Evolutionary conservation across 2,329 filamentous ascomycete species (phyloP), one percentile per base, ranked within the genome.

Genomic region (Penicillium sp.): DNA sequence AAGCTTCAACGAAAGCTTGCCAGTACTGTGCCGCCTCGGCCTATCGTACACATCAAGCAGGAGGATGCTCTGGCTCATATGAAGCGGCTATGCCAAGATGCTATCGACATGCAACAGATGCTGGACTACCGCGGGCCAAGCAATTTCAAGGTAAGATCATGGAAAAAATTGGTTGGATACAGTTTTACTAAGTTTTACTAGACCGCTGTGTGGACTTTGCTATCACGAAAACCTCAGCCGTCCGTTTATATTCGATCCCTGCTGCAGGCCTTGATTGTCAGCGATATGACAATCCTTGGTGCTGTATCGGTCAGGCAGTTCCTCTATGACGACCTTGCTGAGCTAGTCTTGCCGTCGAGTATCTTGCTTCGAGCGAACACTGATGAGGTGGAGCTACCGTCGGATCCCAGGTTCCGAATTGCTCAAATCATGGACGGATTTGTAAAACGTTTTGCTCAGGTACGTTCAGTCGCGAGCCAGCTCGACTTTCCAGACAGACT

Each of bases 1-100:
- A 96, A 97, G 73, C 85, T 98, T 40, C 95, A 99, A 74, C 86
- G 93, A n/a, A 90, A 90, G 65, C 83, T 99, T 35, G 93, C 95
- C 0, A 97, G 93, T 68, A 97, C 93, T 0, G 93, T 97, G 70
- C 95, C 95, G 4, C 95, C 95, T 8, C 86, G 94, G 9, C 93
- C 94, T 0, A 94, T 97, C 69, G 91, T 97, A 12, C 85, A 92
- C 57, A 74, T 93, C 2, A 86, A 85, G 28, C 90, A 91, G 68
- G 85, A 89, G 15, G 88, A 92, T 70, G 91, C 93, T 0, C 85
- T 90, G 65, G 79, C 79, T 22, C 89, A 91, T 68, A 83, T 97
- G 65, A 84, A 84, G 60, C 86, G 88, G 49, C 79, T 97, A 30
- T 91, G 90, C 64, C 81, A 85, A 59, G 92, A 97, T 75, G 89